Conservation (phyloP, 106 monocot species). For the Acorus calamus region DNA sequence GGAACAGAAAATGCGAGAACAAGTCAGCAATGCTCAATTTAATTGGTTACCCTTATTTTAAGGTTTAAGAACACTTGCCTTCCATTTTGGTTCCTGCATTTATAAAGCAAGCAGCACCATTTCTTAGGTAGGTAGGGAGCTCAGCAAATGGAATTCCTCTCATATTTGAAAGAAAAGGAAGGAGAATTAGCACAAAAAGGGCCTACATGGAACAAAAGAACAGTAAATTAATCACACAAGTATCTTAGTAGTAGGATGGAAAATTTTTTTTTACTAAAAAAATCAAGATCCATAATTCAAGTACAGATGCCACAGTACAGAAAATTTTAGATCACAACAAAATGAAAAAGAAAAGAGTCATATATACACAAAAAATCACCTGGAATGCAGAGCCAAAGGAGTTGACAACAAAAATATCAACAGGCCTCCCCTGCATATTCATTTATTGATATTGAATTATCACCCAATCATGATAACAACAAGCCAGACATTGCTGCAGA, state of each 20-base stretch:
- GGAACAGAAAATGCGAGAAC: not conserved
- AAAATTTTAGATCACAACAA: not conserved
- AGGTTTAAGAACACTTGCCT: slow-evolving; percentile 33
- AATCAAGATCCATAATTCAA: not conserved
- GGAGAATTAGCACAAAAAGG: slow-evolving; percentile 82
- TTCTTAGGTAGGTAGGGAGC: slow-evolving; percentile 61
- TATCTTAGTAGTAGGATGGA: not conserved
- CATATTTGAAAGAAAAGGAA: slow-evolving; percentile 82
- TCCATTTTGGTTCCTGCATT: slow-evolving; percentile 39
- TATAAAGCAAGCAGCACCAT: slow-evolving; percentile 82
- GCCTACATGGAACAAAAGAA: slow-evolving; percentile 40
- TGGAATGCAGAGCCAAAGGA: slow-evolving; percentile 99
- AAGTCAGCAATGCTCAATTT: no score
- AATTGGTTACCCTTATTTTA: not conserved
- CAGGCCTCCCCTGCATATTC: slow-evolving; percentile 55
- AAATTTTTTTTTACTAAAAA: not conserved
- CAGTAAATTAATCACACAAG: not conserved
- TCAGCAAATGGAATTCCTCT: slow-evolving; percentile 83
- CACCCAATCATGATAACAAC: no score
- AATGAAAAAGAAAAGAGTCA: not conserved
- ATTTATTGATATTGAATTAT: no score
- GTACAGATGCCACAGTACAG: not conserved
- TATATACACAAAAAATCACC: slow-evolving; percentile 26
- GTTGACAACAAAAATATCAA: slow-evolving; percentile 96
- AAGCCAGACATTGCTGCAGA: not conserved